These are phyloP conservation scores for Botryotinia globosa DNA, from an alignment of 2,329 filamentous ascomycete species.

Conservation along the genomic window DNA sequence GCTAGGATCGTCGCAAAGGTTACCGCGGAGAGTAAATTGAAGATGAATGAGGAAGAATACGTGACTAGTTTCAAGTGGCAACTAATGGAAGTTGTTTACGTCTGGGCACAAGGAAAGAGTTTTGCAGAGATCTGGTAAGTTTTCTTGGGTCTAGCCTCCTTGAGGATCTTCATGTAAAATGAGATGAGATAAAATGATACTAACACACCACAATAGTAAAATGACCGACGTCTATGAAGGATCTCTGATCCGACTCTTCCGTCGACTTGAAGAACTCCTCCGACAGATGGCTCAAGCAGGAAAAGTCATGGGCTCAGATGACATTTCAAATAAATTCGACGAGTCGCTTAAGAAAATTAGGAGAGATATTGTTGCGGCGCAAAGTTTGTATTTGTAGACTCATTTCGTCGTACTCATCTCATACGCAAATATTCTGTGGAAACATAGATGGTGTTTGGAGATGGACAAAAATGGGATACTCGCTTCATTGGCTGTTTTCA, in stretches of 20 bases:
- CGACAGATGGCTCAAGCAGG: constrained; percentile 93
- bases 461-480: neutral
- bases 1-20: constrained; percentile 89
- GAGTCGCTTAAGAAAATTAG: constrained; percentile 79
- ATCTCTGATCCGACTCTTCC: constrained; percentile 92
- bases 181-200: neutral
- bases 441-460: neutral
- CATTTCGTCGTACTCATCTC: neutral
- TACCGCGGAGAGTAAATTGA: constrained; percentile 88
- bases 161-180: neutral
- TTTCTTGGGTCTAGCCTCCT: constrained; percentile 16
- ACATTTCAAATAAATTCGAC: constrained; percentile 90
- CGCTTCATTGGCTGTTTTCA: neutral
- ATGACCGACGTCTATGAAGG: constrained; percentile 99
- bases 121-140: constrained; percentile 95
- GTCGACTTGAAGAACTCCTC: constrained; percentile 87
- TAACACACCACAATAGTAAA: constrained; percentile 60
- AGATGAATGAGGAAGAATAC: constrained; percentile 94
- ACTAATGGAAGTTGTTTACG: constrained; percentile 92
- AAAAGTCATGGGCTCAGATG: constrained; percentile 97
- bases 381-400: constrained; percentile 80
- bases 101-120: constrained; percentile 85
- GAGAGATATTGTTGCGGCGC: constrained; percentile 90
- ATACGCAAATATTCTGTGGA: neutral
- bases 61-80: constrained; percentile 86